A percentile compares a stretch with the other conserved stretches of the same genome.
Evolutionary conservation across 768 basidiomycete species (phyloP).

Genomic region (Termitomyces sp.): DNA sequence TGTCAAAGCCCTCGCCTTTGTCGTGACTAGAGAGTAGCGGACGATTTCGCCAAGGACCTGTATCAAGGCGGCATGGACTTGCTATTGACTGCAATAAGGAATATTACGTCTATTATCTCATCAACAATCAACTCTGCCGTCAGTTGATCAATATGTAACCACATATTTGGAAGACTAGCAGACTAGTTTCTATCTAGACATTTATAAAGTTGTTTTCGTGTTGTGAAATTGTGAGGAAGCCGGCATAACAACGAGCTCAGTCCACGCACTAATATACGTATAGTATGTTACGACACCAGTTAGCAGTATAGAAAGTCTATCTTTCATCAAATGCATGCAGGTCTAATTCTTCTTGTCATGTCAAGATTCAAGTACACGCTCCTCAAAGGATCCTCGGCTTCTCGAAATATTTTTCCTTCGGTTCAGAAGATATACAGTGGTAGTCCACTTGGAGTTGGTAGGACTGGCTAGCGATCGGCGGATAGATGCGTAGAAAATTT

Average conservation of each 20-base stretch:
- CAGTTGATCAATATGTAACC: too few relatives aligned
- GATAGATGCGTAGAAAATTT: neutral
- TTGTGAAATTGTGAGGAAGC: neutral
- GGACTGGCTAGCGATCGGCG: neutral
- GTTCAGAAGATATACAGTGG: neutral
- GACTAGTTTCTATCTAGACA: too few relatives aligned
- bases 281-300: too few relatives aligned
- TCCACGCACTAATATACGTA: too few relatives aligned
- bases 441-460: neutral
- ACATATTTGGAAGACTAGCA: too few relatives aligned
- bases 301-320: too few relatives aligned
- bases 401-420: neutral
- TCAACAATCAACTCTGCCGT: neutral
- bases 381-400: neutral
- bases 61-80: constrained; percentile 97
- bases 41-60: constrained; percentile 96
- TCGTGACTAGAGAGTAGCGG: constrained; percentile 95
- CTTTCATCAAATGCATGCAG: too few relatives aligned
- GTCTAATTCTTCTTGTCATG: neutral
- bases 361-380: neutral
- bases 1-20: constrained; percentile 98
- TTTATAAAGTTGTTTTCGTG: neutral
- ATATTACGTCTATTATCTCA: constrained; percentile 51
- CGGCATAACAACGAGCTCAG: too few relatives aligned
- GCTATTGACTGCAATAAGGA: constrained; percentile 99